phyloP scores from a whole-genome alignment of 176 grass and related monocot species.

The Eleusine indica region DNA sequence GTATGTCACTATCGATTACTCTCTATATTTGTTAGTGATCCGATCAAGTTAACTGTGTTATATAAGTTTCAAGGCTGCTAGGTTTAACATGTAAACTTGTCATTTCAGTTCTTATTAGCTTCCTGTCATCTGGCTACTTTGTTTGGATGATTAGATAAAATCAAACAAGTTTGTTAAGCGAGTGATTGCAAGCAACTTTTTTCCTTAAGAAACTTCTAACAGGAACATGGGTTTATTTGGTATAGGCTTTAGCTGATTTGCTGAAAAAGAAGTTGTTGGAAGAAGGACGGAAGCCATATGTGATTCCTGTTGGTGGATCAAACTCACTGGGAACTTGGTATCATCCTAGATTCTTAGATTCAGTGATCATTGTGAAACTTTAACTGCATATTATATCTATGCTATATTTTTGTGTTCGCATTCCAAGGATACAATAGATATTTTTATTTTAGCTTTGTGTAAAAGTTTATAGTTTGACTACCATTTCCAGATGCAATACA shows the following conservation, averaged over 20 bases:
- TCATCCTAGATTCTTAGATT: slow-evolving; percentile 12
- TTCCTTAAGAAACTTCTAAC: slow-evolving; percentile 18
- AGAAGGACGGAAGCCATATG: slow-evolving; percentile 90
- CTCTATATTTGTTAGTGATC: neutral
- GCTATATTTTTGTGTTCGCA: neutral
- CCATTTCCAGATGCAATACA: neutral
- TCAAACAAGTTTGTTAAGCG: neutral
- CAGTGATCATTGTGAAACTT: neutral
- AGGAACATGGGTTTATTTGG: neutral
- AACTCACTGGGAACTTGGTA: slow-evolving; percentile 98
- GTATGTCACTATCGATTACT: neutral
- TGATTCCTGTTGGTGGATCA: slow-evolving; percentile 97
- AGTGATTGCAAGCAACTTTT: neutral
- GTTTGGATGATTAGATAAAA: slow-evolving; percentile 5
- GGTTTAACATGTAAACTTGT: neutral
- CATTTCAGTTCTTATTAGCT: neutral
- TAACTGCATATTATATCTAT: neutral
- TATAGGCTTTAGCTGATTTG: slow-evolving; percentile 77
- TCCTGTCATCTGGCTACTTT: neutral
- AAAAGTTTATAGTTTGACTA: neutral
- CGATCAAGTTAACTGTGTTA: neutral
- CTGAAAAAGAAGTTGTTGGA: slow-evolving; percentile 76
- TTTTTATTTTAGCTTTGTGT: neutral
- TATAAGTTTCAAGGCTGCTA: neutral
- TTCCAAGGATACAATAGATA: neutral